Evolutionary conservation across 768 basidiomycete genomes (phyloP).

Genomic region (Holtermanniella nyarrowii): DNA sequence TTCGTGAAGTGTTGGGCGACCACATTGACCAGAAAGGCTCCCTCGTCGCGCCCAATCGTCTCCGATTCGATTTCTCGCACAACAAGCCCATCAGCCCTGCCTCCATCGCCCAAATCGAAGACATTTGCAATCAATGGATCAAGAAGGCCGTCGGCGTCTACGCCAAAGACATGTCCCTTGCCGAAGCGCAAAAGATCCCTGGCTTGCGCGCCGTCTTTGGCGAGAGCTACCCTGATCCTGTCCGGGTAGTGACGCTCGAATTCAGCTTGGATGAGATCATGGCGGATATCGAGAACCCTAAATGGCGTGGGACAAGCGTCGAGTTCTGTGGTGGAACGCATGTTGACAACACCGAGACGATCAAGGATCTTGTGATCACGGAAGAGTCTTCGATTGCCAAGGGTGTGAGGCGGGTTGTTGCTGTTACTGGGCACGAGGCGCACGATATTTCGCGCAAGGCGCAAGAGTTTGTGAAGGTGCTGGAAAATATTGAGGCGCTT

Average conservation of each 20-base stretch:
- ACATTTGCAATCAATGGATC: slow-evolving; percentile 79
- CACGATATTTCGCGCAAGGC: slow-evolving; percentile 65
- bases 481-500: slow-evolving; percentile 54
- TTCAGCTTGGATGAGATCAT: slow-evolving; percentile 76
- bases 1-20: slow-evolving; percentile 89
- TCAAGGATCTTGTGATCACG: slow-evolving; percentile 87
- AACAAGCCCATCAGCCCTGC: slow-evolving; percentile 68
- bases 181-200: slow-evolving; percentile 72
- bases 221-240: slow-evolving; percentile 94
- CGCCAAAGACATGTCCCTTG: slow-evolving; percentile 72
- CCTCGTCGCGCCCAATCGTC: slow-evolving; percentile 85
- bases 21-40: slow-evolving; percentile 98
- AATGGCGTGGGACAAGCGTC: slow-evolving; percentile 82
- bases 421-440: slow-evolving; percentile 90
- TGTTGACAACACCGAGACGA: slow-evolving; percentile 90
- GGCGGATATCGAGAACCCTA: slow-evolving; percentile 73
- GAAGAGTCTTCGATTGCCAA: slow-evolving; percentile 98
- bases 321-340: slow-evolving; percentile 99
- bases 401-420: slow-evolving; percentile 87
- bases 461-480: slow-evolving; percentile 51
- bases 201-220: slow-evolving; percentile 94
- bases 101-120: slow-evolving; percentile 74
- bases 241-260: slow-evolving; percentile 85
- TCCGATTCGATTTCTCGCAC: slow-evolving; percentile 98
- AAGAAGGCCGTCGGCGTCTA: slow-evolving; percentile 76